Evolutionary conservation across 2,329 filamentous ascomycete species (phyloP).

Genomic region (Exophiala sideris): DNA sequence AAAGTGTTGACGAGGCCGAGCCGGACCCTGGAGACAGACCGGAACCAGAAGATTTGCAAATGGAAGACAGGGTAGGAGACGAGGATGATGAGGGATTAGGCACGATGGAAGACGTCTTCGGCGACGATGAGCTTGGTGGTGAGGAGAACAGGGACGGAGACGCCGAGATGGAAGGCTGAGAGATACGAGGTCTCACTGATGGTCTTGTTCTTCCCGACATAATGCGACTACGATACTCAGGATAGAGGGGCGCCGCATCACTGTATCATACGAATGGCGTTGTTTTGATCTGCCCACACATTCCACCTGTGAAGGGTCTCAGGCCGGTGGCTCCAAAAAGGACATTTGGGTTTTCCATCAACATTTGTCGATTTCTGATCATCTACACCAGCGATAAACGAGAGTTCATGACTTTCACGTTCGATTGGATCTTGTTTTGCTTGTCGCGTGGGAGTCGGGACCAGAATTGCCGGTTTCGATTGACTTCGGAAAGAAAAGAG

Average conservation of each 20-base stretch:
- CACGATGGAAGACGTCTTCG: slow-evolving; percentile 33
- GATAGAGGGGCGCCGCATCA: background rate
- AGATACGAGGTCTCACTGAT: background rate
- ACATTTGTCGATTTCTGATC: background rate
- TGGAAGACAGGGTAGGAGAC: slow-evolving; percentile 30
- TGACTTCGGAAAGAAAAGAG: no score
- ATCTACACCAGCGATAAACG: no score
- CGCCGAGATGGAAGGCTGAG: slow-evolving; percentile 35
- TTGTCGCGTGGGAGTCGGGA: no score
- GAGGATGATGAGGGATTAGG: slow-evolving; percentile 29
- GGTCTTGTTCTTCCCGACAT: background rate
- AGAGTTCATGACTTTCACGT: no score
- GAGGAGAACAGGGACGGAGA: slow-evolving; percentile 40
- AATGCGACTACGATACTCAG: slow-evolving; percentile 5
- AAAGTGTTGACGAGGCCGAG: slow-evolving; percentile 33
- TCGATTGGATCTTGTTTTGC: no score
- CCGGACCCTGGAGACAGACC: slow-evolving; percentile 20
- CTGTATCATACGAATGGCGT: background rate
- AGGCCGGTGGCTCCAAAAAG: background rate
- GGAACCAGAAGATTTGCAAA: slow-evolving; percentile 25
- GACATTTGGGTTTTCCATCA: background rate
- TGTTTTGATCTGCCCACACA: background rate
- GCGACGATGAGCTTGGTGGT: slow-evolving; percentile 34
- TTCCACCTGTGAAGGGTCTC: no score
- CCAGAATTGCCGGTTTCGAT: no score